Evolutionary conservation across 192 early-diverging fungal species (phyloP), one percentile per base, ranked within the genome.

Genomic region (Thamnidium elegans): DNA sequence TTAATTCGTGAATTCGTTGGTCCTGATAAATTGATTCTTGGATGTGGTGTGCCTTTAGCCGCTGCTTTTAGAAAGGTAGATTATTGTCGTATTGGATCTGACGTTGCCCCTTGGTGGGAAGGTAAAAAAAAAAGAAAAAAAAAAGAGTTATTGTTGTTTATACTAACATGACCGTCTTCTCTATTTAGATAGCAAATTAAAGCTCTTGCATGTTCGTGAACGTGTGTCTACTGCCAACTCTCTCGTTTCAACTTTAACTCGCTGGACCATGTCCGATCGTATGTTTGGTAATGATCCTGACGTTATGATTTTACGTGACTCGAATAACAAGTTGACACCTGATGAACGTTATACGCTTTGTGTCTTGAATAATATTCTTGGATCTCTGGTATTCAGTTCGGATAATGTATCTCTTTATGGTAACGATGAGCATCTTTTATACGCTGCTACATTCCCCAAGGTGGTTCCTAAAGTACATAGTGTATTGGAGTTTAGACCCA

Each of bases 241-340:
- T 0, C 39, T 82, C 44, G 62, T 71, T 1, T 82, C 81, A 1
- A 82, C 81, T 0, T 47, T 82, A 11, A 58, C 56, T 9, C 70
- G 81, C 3, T 82, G 78, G 78, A 66, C 68, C 14, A 66, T 82
- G 63, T 76, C 76, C 0, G 73, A 68, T 10, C 68, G 76, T 32
- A 74, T 79, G 66, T 82, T 79, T 74, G 81, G 81, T 11, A 82
- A 79, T 31, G 81, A 82, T 50, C 78, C 81, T 17, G 81, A 82
- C 32, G 81, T 82, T 26, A 74, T 72, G 54, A 78, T 82, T n/a
- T 53, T 82, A 26, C 75, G 81, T 1, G 69, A 63, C 47, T 69
- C 69, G 64, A 69, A 71, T 2, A 79, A 78, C 66, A 73, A 77
- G 23, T 50, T 82, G 15, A 78, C 53, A 26, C 30, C 55, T 13